A percentile compares a stretch with the other conserved stretches of the same genome.
Conservation (phyloP, 345 rosid species). For the Psidium guajava region DNA sequence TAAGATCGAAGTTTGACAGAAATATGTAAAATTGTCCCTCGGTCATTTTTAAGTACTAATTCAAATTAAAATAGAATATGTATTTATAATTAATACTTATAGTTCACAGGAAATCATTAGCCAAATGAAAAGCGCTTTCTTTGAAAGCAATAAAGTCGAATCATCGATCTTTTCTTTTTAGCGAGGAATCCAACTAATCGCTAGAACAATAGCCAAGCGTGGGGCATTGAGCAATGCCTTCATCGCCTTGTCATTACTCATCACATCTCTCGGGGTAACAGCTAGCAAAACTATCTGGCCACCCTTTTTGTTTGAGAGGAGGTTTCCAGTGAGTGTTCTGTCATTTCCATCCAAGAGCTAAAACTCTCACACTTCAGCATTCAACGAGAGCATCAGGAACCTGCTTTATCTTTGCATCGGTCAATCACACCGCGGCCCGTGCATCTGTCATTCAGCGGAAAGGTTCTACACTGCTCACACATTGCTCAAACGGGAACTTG, state of each 20-base stretch:
- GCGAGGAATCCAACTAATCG: too few relatives aligned
- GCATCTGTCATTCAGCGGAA: neutral
- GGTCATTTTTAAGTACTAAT: too few relatives aligned
- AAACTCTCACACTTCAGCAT: neutral
- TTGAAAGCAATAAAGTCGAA: too few relatives aligned
- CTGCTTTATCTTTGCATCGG: neutral
- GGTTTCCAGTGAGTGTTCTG: neutral
- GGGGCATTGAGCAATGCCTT: neutral
- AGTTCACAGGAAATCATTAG: too few relatives aligned
- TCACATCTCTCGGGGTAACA: neutral
- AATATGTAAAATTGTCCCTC: too few relatives aligned
- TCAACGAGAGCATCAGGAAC: neutral
- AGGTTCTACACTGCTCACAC: neutral
- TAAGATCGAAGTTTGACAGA: too few relatives aligned
- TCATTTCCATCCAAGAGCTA: neutral
- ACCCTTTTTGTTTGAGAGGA: neutral
- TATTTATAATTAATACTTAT: too few relatives aligned
- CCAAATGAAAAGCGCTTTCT: too few relatives aligned
- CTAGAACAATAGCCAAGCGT: too few relatives aligned
- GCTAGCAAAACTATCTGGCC: neutral
- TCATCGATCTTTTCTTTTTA: too few relatives aligned
- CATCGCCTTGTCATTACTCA: neutral
- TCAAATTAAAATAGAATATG: too few relatives aligned
- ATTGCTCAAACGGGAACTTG: neutral
- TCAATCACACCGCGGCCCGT: neutral